Evolutionary conservation across 495 filamentous ascomycete species (phyloP).

Genomic region (Tetracladium setigerum): DNA sequence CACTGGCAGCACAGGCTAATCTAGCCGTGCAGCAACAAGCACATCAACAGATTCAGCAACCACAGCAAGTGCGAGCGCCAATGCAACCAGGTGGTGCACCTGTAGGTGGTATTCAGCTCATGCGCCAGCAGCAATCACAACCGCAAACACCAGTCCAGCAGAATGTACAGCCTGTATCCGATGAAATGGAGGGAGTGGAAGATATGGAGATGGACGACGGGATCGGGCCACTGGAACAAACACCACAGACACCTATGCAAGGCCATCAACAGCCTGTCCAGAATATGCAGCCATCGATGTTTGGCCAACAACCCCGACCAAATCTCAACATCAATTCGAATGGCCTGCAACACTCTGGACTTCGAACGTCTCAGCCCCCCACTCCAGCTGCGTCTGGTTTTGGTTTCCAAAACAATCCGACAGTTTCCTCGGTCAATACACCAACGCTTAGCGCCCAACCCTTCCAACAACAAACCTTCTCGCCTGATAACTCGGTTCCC

Average conservation of each 20-base stretch:
- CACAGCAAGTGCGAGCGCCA: conserved; percentile 23
- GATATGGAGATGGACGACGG: conserved; percentile 97
- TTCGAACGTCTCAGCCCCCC: conserved; percentile 76
- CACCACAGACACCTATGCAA: conserved; percentile 38
- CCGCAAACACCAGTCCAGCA: conserved; percentile 20
- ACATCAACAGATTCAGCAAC: conserved; percentile 37
- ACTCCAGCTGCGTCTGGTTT: conserved; percentile 72
- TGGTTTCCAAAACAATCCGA: conserved; percentile 86
- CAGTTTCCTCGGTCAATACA: conserved; percentile 95
- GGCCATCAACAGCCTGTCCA: conserved; percentile 33
- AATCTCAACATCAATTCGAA: conserved; percentile 58
- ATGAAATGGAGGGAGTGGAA: conserved; percentile 81
- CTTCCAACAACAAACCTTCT: conserved; percentile 52
- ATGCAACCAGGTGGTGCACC: conserved; percentile 30
- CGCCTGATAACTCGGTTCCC: conserved; percentile 67
- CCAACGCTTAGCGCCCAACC: conserved; percentile 62
- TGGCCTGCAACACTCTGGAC: conserved; percentile 65
- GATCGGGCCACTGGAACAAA: conserved; percentile 50
- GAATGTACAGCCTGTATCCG: conserved; percentile 32
- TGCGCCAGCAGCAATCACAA: conserved; percentile 31
- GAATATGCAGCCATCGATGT: conserved; percentile 38
- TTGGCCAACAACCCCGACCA: conserved; percentile 67
- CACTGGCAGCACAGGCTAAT: conserved; percentile 43
- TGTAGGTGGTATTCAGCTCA: conserved; percentile 33
- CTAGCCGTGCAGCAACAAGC: conserved; percentile 45